Evolutionary conservation across 768 basidiomycete genomes (phyloP), one percentile per base, ranked within the genome.

Genomic region (Lactarius sanguifluus): DNA sequence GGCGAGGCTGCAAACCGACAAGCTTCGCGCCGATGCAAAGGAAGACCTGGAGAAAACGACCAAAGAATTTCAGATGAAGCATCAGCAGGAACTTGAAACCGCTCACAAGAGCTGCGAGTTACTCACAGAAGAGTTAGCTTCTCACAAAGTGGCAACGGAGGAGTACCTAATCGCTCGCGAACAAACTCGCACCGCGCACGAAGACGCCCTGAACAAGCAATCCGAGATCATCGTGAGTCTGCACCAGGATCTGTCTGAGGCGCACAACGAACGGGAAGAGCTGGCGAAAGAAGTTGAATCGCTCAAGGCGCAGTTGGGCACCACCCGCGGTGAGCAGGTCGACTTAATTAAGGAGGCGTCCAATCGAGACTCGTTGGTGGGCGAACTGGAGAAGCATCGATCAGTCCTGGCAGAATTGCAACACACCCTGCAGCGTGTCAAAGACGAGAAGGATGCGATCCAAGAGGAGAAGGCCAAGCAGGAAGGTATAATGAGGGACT

Each of bases 391-490:
- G 71, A 85, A 81, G 41, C 90, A 92, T 75, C 90, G 90, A 30
- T 87, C 86, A 10, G 80, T 86, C 34, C 80, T 94, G 18, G 87
- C 88, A 30, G 92, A 94, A 71, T 77, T 89, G 75, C 91, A 93
- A 71, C 87, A 89, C 67, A 87, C 84, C 69, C 78, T 94, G 30
- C 90, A 92, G 75, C 85, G 83, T 56, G 85, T 86, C 72, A 91
- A 90, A 77, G 89, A 93, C 71, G 91, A 93, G 77, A 91, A 90
- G 76, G 93, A 92, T 73, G 81, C 72, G 18, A 79, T 95, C 18
- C 90, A 88, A 66, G 79, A 83, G 10, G 92, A 95, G 78, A 91
- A 87, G 77, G 79, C 68, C 69, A 85, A 82, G 58, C 86, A 90
- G 38, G 91, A 94, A 63, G 75, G 75, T 16, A 74, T 87, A n/a